Evolutionary conservation across 805 yeast species (phyloP).

Genomic region (Candida rishiriensis): DNA sequence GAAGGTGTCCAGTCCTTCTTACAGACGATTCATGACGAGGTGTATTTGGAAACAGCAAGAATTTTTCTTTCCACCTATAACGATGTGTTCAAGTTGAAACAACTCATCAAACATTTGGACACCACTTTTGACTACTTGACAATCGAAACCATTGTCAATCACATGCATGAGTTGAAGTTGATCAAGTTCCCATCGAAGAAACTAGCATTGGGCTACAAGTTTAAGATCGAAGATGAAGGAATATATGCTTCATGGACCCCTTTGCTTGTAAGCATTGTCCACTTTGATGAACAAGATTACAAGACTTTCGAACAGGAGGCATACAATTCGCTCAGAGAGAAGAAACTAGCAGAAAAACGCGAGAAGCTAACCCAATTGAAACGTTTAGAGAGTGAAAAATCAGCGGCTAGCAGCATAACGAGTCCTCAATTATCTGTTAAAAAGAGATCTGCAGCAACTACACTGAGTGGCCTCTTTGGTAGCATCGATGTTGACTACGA

Average conservation of each 20-base stretch:
- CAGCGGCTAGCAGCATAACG: not conserved
- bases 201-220: slow-evolving; percentile 8
- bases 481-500: slow-evolving; percentile 1
- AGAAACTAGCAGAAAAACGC: not conserved
- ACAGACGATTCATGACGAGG: slow-evolving; percentile 4
- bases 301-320: slow-evolving; percentile 3
- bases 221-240: slow-evolving; percentile 15
- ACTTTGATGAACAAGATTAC: slow-evolving; percentile 4
- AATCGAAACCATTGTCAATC: slow-evolving; percentile 15
- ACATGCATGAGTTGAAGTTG: slow-evolving; percentile 11
- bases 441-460: not conserved
- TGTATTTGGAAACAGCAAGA: slow-evolving; percentile 5
- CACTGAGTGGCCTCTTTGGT: slow-evolving; percentile 3
- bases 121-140: slow-evolving; percentile 8
- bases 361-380: not conserved
- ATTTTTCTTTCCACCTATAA: slow-evolving; percentile 6
- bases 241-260: slow-evolving; percentile 14
- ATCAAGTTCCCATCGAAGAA: slow-evolving; percentile 13
- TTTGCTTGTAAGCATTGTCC: slow-evolving; percentile 6
- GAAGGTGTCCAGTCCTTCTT: slow-evolving; percentile 9
- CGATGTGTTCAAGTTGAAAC: slow-evolving; percentile 10
- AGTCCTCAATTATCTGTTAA: slow-evolving; percentile 1
- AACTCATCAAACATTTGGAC: slow-evolving; percentile 6
- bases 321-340: not conserved
- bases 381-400: not conserved